Evolutionary conservation across 31 red algal species (phyloP), one percentile per base, ranked within the genome.

Genomic region (Odonthalia washingtoniensis): DNA sequence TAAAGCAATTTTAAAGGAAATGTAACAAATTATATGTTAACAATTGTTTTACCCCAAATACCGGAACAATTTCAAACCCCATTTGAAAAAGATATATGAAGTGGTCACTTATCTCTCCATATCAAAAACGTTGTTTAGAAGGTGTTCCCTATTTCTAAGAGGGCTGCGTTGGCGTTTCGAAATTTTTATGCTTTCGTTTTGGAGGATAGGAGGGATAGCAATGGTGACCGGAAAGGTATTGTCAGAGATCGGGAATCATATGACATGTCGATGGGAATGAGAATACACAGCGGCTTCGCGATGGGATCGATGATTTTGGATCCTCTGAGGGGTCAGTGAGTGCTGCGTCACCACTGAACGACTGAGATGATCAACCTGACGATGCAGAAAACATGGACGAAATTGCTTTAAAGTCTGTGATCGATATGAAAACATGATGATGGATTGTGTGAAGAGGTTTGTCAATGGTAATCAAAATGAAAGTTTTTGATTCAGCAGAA

Each of bases 21-120:
- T 41, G 85, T 64, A 36, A 72, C 77, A 34, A 80, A 92, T 30
- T 93, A 99, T 81, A 87, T 99, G 75, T 32, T 86, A 49, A 43
- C 62, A 28, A 84, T 90, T 30, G 76, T 99, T 31, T 87, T 80
- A 61, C 97, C 97, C 44, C 97, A 99, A 77, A 53, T 96, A 53
- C 97, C 97, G 34, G 61, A 46, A n/a, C 82, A 78, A 82, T 83
- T 99, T 40, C 89, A 69, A 18, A 5, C 70, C 3, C 77, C 97
- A 39, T 90, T 99, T 66, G 66, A 88, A 39, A 43, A 52, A 5
- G 92, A 94, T 26, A 68, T 96, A 53, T 68, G 26, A 2, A 69
- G 70, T 34, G 94, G 88, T n/a, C n/a, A n/a, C n/a, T n/a, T n/a
- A n/a, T n/a, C n/a, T n/a, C n/a, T n/a, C n/a, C n/a, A n/a, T n/a